phyloP scores from a whole-genome alignment of 331 rosid species.

The Telfairia occidentalis region DNA sequence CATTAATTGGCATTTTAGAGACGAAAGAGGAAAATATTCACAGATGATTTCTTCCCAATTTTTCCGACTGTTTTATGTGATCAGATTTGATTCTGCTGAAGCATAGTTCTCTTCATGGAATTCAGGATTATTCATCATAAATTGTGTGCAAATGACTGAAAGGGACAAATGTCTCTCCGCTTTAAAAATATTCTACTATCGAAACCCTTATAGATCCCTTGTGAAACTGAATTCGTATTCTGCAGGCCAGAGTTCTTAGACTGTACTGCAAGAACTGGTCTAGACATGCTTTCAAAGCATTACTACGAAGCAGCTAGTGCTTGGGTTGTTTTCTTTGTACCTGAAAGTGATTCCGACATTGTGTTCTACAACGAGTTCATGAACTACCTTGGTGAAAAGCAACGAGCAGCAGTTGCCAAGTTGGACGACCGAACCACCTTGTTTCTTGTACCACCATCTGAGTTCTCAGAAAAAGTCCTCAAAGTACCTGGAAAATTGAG shows the following conservation, averaged over 20 bases:
- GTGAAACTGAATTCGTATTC: conserved; percentile 11
- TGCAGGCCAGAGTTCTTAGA: conserved; percentile 94
- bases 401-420: conserved; percentile 86
- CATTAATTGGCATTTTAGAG: not conserved
- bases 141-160: not conserved
- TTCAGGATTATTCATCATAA: not conserved
- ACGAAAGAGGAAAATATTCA: not conserved
- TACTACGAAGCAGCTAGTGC: conserved; percentile 88
- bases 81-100: not conserved
- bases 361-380: conserved; percentile 80
- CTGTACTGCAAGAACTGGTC: conserved; percentile 93
- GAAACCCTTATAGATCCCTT: not conserved
- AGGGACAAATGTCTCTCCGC: not conserved
- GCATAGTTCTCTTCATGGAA: not conserved
- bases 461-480: conserved; percentile 79
- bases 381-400: conserved; percentile 89
- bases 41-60: not conserved
- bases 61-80: not conserved
- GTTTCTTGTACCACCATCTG: conserved; percentile 97
- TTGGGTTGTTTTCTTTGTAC: conserved; percentile 97
- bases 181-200: not conserved
- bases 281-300: conserved; percentile 97
- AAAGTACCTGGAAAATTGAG: conserved; percentile 94
- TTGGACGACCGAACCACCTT: conserved; percentile 79
- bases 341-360: conserved; percentile 80